phyloP scores from a whole-genome alignment of 805 yeast genomes.

The Saccharomycopsis sp. region DNA sequence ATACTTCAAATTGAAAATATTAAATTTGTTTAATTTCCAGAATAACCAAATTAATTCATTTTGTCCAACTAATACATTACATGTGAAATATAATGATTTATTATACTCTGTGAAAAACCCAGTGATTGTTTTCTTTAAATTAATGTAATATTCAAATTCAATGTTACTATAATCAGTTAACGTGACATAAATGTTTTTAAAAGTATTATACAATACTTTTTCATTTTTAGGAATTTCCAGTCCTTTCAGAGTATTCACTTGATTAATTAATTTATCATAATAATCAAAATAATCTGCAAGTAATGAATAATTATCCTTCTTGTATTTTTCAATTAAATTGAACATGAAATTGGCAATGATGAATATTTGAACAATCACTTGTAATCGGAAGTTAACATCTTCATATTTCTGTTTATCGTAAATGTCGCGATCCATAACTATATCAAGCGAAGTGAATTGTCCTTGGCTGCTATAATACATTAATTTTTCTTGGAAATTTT shows the following conservation, averaged over 20 bases:
- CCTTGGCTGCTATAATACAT: constrained; percentile 1
- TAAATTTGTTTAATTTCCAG: constrained; percentile 15
- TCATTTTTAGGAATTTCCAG: neutral
- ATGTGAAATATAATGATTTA: constrained; percentile 11
- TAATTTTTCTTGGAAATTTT: constrained; percentile 9
- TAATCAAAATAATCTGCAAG: neutral
- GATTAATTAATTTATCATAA: neutral
- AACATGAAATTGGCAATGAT: constrained; percentile 15
- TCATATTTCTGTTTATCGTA: constrained; percentile 4
- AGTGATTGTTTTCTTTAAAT: neutral
- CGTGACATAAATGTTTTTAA: neutral
- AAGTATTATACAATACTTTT: neutral
- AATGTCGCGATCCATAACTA: neutral
- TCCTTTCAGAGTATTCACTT: constrained; percentile 1
- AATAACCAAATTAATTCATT: constrained; percentile 10
- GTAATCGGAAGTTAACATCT: constrained; percentile 13
- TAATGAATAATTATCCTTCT: constrained; percentile 6
- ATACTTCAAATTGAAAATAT: constrained; percentile 4
- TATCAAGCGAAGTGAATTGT: neutral
- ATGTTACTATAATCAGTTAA: neutral
- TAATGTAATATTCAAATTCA: constrained; percentile 6
- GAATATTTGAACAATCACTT: constrained; percentile 13
- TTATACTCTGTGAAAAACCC: neutral
- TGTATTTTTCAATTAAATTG: constrained; percentile 8
- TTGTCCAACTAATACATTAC: constrained; percentile 3